phyloP scores from a whole-genome alignment of 208 protist species.

The Blastocrithidia nonstop region DNA sequence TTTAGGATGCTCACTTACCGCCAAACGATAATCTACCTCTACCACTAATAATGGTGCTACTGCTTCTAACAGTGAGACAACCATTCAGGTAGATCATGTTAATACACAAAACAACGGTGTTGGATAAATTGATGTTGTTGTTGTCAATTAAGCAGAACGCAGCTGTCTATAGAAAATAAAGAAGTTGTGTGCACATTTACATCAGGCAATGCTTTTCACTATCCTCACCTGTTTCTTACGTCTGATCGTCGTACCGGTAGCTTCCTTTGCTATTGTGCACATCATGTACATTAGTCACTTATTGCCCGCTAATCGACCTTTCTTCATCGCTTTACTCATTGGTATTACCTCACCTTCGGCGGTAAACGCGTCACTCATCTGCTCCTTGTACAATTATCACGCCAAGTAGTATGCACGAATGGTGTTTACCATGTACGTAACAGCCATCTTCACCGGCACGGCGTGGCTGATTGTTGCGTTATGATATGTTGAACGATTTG shows the following conservation, averaged over 20 bases:
- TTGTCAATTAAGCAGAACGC: no score
- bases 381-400: slow-evolving; percentile 41
- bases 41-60: no score
- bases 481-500: slow-evolving; percentile 8
- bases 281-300: slow-evolving; percentile 14
- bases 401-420: slow-evolving; percentile 29
- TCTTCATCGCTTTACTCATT: slow-evolving; percentile 43
- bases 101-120: not conserved
- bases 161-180: no score
- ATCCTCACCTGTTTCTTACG: slow-evolving; percentile 22
- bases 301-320: slow-evolving; percentile 29
- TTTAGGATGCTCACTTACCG: slow-evolving; percentile 27
- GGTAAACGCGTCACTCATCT: slow-evolving; percentile 50
- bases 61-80: no score
- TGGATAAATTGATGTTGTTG: not conserved
- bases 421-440: slow-evolving; percentile 51
- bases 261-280: slow-evolving; percentile 42
- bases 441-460: slow-evolving; percentile 27
- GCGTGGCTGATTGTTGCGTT: slow-evolving; percentile 30
- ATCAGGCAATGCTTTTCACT: slow-evolving; percentile 13
- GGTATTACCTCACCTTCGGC: slow-evolving; percentile 39
- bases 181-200: not conserved
- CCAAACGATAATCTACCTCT: no score
- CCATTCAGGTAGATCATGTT: not conserved
- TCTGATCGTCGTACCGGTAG: slow-evolving; percentile 30